phyloP scores from a whole-genome alignment of 306 rosid species.

The Comarum palustre region DNA sequence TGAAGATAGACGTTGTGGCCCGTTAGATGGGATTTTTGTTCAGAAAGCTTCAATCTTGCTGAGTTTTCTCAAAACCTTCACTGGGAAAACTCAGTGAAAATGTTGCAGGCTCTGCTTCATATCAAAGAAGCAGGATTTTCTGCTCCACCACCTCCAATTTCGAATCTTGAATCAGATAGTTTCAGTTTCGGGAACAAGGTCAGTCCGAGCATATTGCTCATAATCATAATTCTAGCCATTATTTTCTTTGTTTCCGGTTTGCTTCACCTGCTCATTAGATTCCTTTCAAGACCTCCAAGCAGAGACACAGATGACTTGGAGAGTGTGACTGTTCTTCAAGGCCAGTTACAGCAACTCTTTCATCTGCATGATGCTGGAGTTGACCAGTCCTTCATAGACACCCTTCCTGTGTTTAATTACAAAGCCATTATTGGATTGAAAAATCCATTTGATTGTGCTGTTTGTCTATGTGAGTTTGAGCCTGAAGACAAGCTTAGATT shows the following conservation, averaged over 20 bases:
- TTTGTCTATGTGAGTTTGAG: slow-evolving; percentile 91
- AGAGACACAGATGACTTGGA: slow-evolving; percentile 64
- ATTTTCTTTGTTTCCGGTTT: slow-evolving; percentile 89
- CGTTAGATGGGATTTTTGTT: not conserved
- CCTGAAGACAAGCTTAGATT: slow-evolving; percentile 77
- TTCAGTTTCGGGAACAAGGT: slow-evolving; percentile 52
- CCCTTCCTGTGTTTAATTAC: slow-evolving; percentile 79
- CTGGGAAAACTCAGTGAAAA: not conserved
- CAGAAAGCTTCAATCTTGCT: slow-evolving; percentile 23
- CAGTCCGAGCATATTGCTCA: slow-evolving; percentile 69
- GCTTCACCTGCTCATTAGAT: slow-evolving; percentile 86
- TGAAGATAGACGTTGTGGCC: slow-evolving; percentile 11
- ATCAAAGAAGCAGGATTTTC: slow-evolving; percentile 25
- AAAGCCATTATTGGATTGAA: slow-evolving; percentile 76
- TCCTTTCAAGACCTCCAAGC: slow-evolving; percentile 54
- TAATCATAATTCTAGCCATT: slow-evolving; percentile 71
- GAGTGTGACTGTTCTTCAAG: slow-evolving; percentile 77
- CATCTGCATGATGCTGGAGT: slow-evolving; percentile 96
- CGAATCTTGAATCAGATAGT: slow-evolving; percentile 35
- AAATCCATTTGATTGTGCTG: slow-evolving; percentile 91
- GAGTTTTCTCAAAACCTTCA: slow-evolving; percentile 21
- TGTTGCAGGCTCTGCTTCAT: slow-evolving; percentile 31
- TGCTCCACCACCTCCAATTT: slow-evolving; percentile 34
- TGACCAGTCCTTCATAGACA: slow-evolving; percentile 86
- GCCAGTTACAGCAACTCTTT: slow-evolving; percentile 89